Conservation (phyloP, 768 basidiomycete genomes). For the Chalciporus pseudorubinellus region DNA sequence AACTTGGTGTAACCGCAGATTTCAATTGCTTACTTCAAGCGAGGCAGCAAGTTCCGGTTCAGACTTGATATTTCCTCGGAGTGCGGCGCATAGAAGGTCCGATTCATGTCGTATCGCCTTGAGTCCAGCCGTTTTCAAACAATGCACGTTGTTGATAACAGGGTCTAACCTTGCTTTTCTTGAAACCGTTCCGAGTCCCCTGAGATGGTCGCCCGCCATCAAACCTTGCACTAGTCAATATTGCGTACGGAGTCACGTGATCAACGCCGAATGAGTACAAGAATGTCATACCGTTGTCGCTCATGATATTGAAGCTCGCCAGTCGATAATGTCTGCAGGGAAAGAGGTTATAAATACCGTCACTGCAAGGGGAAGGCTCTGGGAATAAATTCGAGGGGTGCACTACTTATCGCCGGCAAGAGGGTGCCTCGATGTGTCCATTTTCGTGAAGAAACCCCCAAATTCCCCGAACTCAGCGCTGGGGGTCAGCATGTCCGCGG, state of each 20-base stretch:
- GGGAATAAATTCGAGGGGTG: neutral
- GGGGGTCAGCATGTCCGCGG: neutral
- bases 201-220: neutral
- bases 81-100: neutral
- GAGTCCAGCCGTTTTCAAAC: neutral
- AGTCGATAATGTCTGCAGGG: neutral
- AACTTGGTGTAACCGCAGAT: neutral
- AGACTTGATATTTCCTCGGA: neutral
- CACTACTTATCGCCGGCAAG: neutral
- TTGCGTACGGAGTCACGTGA: constrained; percentile 8
- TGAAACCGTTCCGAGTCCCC: neutral
- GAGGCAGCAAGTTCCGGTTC: neutral
- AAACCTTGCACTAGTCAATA: neutral
- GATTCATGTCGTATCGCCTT: neutral
- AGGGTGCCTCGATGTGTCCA: neutral
- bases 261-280: neutral
- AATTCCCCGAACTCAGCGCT: neutral
- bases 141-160: neutral
- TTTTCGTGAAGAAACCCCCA: neutral
- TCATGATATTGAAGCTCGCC: neutral
- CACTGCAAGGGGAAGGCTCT: neutral
- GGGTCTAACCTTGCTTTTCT: constrained; percentile 4
- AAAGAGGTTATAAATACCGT: neutral
- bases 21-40: neutral
- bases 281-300: neutral